Percentiles rank a stretch among this genome's conserved stretches.
Conservation (phyloP, 2,329 filamentous ascomycete genomes). For the Diaporthe velutina region DNA sequence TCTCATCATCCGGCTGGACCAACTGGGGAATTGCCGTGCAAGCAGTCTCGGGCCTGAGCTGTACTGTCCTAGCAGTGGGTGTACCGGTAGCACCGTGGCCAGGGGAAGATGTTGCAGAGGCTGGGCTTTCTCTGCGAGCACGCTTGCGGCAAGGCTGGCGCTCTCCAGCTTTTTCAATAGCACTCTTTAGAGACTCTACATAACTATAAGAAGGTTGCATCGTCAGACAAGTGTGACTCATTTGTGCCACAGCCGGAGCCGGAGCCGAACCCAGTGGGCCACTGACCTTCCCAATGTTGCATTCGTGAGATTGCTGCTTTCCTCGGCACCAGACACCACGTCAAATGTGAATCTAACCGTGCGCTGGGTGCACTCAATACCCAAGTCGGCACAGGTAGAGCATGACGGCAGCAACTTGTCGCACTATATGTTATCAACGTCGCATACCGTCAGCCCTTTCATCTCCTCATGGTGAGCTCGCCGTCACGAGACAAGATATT, state of each 20-base stretch:
- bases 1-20: neutral
- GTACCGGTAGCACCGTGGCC: too few species aligned
- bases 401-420: conserved; percentile 7
- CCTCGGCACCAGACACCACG: neutral
- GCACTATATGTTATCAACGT: neutral
- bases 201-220: neutral
- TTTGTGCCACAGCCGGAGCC: neutral
- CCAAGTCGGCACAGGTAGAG: neutral
- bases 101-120: neutral
- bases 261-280: neutral
- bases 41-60: neutral
- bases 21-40: too few species aligned
- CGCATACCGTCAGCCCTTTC: neutral
- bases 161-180: neutral
- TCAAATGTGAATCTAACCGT: neutral
- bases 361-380: conserved; percentile 3
- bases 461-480: neutral
- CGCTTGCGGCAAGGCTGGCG: neutral
- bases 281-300: neutral
- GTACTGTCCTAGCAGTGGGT: neutral
- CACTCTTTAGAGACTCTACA: neutral
- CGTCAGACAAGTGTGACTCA: neutral
- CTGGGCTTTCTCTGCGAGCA: neutral
- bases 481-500: too few species aligned
- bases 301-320: conserved; percentile 1